Conservation (phyloP, 495 filamentous ascomycete species). For the Amorphotheca resinae region DNA sequence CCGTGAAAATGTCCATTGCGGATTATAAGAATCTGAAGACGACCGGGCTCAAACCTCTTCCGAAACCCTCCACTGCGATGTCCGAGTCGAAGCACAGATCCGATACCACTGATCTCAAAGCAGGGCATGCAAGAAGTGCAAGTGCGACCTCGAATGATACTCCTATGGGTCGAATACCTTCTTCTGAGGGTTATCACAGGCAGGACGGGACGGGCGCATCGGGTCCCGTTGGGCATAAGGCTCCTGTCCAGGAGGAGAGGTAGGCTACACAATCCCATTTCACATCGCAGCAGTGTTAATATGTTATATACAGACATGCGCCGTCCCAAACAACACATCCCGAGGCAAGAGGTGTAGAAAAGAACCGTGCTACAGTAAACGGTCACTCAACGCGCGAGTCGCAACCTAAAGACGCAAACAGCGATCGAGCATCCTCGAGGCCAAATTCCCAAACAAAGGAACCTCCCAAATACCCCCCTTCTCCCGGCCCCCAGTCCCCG, state of each 20-base stretch:
- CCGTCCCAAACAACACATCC: background rate
- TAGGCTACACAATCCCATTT: background rate
- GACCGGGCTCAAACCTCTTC: constrained; percentile 16
- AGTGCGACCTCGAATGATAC: constrained; percentile 8
- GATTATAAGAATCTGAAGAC: constrained; percentile 20
- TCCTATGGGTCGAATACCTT: constrained; percentile 15
- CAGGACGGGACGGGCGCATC: constrained; percentile 6
- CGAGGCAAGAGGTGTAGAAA: constrained; percentile 1
- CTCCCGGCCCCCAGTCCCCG: constrained; percentile 17
- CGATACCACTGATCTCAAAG: background rate
- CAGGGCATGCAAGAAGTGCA: constrained; percentile 15
- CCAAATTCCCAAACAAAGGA: background rate
- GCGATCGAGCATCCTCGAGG: background rate
- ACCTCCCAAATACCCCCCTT: constrained; percentile 10
- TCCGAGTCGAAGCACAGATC: background rate
- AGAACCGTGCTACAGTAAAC: constrained; percentile 3
- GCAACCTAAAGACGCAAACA: constrained; percentile 3
- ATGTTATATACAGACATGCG: background rate
- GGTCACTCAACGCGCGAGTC: constrained; percentile 5
- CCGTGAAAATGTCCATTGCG: constrained; percentile 15
- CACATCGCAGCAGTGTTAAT: background rate
- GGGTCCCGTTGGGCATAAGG: constrained; percentile 3
- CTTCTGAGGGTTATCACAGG: constrained; percentile 11
- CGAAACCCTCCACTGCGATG: constrained; percentile 5
- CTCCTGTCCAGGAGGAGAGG: constrained; percentile 9